Base-by-base conservation (phyloP, 1,284 basidiomycete genomes). In the Gymnopus androsaceus region DNA sequence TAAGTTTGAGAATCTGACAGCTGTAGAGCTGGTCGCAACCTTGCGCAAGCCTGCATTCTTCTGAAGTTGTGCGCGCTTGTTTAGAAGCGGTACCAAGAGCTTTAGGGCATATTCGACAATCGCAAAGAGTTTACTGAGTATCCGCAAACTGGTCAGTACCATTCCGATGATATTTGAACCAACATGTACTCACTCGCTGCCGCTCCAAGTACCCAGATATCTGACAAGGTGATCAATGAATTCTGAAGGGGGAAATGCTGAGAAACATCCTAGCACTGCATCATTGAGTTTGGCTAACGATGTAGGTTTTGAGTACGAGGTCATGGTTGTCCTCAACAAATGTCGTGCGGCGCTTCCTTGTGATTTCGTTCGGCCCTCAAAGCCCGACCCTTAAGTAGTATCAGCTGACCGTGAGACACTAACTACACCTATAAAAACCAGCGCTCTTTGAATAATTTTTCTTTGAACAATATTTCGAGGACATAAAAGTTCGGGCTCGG, bases 401-500 rank as follows among this genome's bases (percentile, higher is more conserved):
- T 27, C 41, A 42, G 7, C 23, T 42, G 41, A 4, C 7, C 15
- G 2, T 30, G 23, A 36, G 34, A 36, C 47, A 27, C 31, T 28
- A 46, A 17, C 28, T 30, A 19, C 2, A 12, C 4, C 23, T 50
- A 50, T 50, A 50, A 38, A 50, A 38, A 31, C 23, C 17, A 17
- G 4, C 21, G 14, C 27, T 9, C 33, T 45, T 15, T 14, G 4
- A 17, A 3, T 9, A 58, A 59, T 49, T 60, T 60, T 67, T 61
- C 64, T 64, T 66, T 38, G 79, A 85, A 87, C 81, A 84, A 86
- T 78, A 77, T 75, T 73, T 56, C 79, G 87, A 79, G 84, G 87
- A 91, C 88, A 84, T 69, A 82, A 88, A 88, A 91, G 89, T 91
- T 91, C 88, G 88, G 87, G 80, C 88, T 80, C 67, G 88, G 85